Evolutionary conservation across 164 flowering plant species (phyloP), one percentile per base, ranked within the genome.

Genomic region (Berberis vulgaris): DNA sequence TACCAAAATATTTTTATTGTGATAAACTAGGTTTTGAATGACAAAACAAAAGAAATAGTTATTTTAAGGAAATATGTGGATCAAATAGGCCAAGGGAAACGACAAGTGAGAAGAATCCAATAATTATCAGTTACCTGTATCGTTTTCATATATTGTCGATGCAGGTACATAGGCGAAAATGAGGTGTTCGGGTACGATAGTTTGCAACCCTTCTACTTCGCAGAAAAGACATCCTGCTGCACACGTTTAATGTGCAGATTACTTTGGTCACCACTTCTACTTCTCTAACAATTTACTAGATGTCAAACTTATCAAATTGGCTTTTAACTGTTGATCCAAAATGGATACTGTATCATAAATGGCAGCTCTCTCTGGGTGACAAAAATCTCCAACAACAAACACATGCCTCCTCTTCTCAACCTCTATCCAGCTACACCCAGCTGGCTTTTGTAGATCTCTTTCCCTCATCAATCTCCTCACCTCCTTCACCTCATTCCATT

Each of bases 381-480:
- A 78, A 57, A 12, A 73, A 71, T 88, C 92, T 43, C 81, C 94
- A 68, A 87, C 89, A 11, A 81, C 68, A 82, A 88, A 91, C 53
- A 67, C 67, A 65, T 76, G 83, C 61, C 67, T 81, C 71, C 56
- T 71, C 56, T 70, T 66, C 62, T 80, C 84, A 47, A 87, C 81
- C 72, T 88, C 96, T 62, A 88, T 83, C 96, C 96, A 89, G 71
- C 92, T 88, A 70, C 92, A 87, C 49, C 92, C 98, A 43, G 92
- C 84, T 10, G 89, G 84, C 78, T 88, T 88, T 64, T 72, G 82
- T 62, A 85, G 40, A 49, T 88, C 84, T 65, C 74, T 81, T 6
- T n/a, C 67, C 69, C 65, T 84, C 90, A 88, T 86, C 65, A 82
- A 66, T 73, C 71, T 83, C 73, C 97, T 78, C 46, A 82, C 79